Base-by-base conservation (phyloP, 78 protist genomes). In the Cavenderia fasciculata region DNA sequence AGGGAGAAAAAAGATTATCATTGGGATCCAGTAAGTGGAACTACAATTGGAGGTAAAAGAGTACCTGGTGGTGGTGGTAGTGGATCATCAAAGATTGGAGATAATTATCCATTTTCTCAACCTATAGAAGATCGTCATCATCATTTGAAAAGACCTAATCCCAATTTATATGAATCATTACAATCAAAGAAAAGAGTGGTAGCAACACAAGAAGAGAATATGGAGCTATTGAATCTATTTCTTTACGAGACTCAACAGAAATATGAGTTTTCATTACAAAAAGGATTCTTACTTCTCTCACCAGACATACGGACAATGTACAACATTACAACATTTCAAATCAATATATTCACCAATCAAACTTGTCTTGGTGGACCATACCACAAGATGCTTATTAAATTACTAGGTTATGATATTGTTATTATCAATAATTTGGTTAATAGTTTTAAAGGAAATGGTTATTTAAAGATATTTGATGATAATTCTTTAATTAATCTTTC, bases 361-460 rank as follows among this genome's bases (percentile, higher is more conserved):
- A 54, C 73, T 12, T 78, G 88, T 52, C 65, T 78, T n/a, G 88
- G 88, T 27, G 62, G 62, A 18, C 33, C 18, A n/a, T 78, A 49
- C 38, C 88, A 78, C 29, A 36, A 34, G 23, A 27, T 57, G 7
- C 54, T 78, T 12, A 11, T 78, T 7, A 29, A n/a, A 14, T 38
- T 78, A 27, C 19, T 78, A 18, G 88, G 88, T 0, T 78, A 78
- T 18, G 88, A 78, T 44, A 52, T 66, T 16, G 73, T 78, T 11
- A 51, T 78, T 31, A 78, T 78, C 4, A 78, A 78, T 31, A 78
- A 78, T 18, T 6, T 78, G 23, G 88, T 78, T 4, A 51, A 78
- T 65, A 41, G 88, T 8, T 78, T 78, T 51, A 27, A 40, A 21
- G 69, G 72, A 7, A 12, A 27, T n/a, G 88, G 88, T 1, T 78